Evolutionary conservation across 176 grass and related monocot species (phyloP), one percentile per base, ranked within the genome.

Genomic region (Raddia guianensis): DNA sequence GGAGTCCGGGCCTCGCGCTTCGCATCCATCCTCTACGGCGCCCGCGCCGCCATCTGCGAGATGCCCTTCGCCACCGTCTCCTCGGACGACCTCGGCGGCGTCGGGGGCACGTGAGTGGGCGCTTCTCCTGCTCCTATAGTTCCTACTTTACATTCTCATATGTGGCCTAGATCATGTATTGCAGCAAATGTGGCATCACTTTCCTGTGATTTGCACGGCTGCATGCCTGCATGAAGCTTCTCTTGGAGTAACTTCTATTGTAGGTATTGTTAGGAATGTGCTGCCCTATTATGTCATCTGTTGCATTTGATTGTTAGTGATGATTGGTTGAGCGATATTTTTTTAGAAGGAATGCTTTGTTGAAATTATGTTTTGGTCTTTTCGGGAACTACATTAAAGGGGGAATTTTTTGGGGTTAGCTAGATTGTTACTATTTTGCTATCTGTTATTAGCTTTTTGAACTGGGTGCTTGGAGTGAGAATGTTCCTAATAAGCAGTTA

Each of bases 1-100:
- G 92, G 92, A 16, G 95, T 98, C 35, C 88, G 95, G 27, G 92
- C 95, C 21, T 93, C 92, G 70, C 92, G 95, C 59, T 98, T 98
- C 19, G 92, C 95, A 12, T 85, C 95, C 73, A 84, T 80, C 63
- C 87, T 91, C 71, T 88, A 88, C 73, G 90, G 92, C 37, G 88
- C 92, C 55, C 88, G 88, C 27, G 96, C 89, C 49, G 96, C 96
- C 51, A 46, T 95, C 66, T 98, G 92, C 68, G 96, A 98, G 78
- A 94, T 98, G 70, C 92, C 96, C 15, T 98, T 95, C 76, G 75
- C 92, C 42, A 95, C 96, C 20, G 74, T 98, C 57, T 86, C 96
- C 37, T 87, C 92, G 0, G 88, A 95, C 18, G 82, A 67, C 56
- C 75, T 68, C 19, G 96, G 90, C 12, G 92, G 92, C 44, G 76